Base-by-base conservation (phyloP, 1,284 basidiomycete species). In the Pseudozyma pruni region DNA sequence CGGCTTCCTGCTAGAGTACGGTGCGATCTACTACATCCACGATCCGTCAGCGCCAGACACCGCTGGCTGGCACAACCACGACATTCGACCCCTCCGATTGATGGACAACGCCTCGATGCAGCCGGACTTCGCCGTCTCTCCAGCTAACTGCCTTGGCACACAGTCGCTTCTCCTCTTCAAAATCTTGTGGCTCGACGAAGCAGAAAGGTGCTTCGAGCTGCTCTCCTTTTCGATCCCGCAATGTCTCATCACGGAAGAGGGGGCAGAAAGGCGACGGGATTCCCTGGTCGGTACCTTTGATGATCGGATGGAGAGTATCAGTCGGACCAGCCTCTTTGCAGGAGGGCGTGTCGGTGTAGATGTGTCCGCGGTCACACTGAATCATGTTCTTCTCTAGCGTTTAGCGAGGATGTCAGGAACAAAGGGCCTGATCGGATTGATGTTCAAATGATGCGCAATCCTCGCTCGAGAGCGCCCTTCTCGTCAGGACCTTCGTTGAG, bases 1-100 rank as follows among this genome's bases (percentile, higher is more conserved):
- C 2, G 61, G 61, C 22, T 53, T 64, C 29, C 35, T 64, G 2
- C 42, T 64, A 2, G 61, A 64, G 33, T 64, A 64, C 20, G 55
- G 55, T 19, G 50, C 55, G 3, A 19, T 64, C 3, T 64, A 64
- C 42, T 50, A 46, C 29, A 31, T 64, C n/a, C 61, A 64, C 31
- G 23, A 34, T 13, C 8, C 14, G 14, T 8, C 41, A 4, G n/a
- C 19, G 2, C 14, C 3, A 35, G 32, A 22, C 14, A 29, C 1
- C n/a, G 31, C 32, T 19, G 3, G 11, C 14, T 20, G 19, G 32
- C 27, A 10, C 41, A 3, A 16, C 22, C 53, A 64, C 46, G 13
- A 38, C 9, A 45, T 64, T 7, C 42, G 22, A n/a, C 37, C 55
- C 5, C 14, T 58, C 16, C 22, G 25, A 14, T 2, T 4, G 0